Evolutionary conservation across 768 basidiomycete genomes (phyloP).

Genomic region (Lanmaoa rubissima): DNA sequence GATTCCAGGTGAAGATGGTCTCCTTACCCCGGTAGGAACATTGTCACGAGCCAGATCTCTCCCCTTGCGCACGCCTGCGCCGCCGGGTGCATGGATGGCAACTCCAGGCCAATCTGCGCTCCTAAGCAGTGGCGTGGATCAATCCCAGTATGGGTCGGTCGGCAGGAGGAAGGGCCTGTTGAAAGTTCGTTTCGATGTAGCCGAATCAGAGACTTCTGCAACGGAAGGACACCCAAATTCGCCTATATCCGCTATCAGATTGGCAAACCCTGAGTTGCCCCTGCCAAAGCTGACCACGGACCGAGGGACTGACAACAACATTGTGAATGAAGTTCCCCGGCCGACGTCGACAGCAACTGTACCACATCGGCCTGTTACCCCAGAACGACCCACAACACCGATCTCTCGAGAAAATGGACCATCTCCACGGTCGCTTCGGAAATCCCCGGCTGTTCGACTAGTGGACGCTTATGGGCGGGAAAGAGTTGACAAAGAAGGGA

Average conservation of each 20-base stretch:
- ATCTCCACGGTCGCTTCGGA: slow-evolving; percentile 40
- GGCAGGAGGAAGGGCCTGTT: slow-evolving; percentile 52
- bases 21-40: slow-evolving; percentile 46
- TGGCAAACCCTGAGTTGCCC: slow-evolving; percentile 23
- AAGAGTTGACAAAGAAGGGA: slow-evolving; percentile 21
- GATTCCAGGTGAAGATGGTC: slow-evolving; percentile 22
- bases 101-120: slow-evolving; percentile 46
- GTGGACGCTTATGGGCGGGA: slow-evolving; percentile 71
- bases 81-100: slow-evolving; percentile 63
- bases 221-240: slow-evolving; percentile 27
- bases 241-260: slow-evolving; percentile 28
- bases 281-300: background rate
- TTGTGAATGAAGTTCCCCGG: slow-evolving; percentile 3
- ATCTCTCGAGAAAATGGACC: slow-evolving; percentile 22
- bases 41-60: slow-evolving; percentile 48
- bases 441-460: slow-evolving; percentile 56
- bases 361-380: slow-evolving; percentile 17
- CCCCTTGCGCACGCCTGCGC: slow-evolving; percentile 58
- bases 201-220: slow-evolving; percentile 33
- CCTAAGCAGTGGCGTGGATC: slow-evolving; percentile 17
- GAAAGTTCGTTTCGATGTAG: slow-evolving; percentile 72
- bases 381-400: slow-evolving; percentile 25
- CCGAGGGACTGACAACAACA: slow-evolving; percentile 7
- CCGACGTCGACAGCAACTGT: background rate
- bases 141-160: slow-evolving; percentile 34